phyloP scores from a whole-genome alignment of 2,329 filamentous ascomycete species.

The Penicillium sumatraense region DNA sequence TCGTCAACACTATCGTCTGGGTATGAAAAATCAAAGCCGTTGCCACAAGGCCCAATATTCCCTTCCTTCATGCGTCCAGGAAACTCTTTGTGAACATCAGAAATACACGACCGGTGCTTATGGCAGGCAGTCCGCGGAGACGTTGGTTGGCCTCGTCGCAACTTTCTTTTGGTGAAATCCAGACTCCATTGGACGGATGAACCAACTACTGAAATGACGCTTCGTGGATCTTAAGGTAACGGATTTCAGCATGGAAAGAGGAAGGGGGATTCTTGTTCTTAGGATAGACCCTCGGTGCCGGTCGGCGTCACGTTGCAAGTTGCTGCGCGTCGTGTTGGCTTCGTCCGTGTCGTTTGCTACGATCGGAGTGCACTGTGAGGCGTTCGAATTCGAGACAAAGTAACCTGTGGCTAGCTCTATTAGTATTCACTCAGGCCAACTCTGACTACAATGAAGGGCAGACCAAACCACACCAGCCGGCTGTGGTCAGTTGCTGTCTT shows the following conservation, averaged over 20 bases:
- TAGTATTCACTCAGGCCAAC: not conserved
- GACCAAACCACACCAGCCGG: not conserved
- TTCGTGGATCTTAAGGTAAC: not conserved
- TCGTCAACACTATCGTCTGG: too few relatives aligned
- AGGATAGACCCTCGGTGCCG: not conserved
- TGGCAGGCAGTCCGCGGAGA: not conserved
- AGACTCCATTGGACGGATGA: not conserved
- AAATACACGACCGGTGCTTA: not conserved
- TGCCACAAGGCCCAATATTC: too few relatives aligned
- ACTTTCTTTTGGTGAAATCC: not conserved
- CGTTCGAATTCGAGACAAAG: not conserved
- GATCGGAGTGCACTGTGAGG: not conserved
- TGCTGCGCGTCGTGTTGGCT: not conserved
- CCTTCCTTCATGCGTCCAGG: too few relatives aligned
- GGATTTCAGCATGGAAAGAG: not conserved
- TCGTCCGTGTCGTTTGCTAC: not conserved
- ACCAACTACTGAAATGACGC: not conserved
- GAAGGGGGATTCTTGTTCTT: not conserved
- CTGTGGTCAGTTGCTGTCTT: not conserved
- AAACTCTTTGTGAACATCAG: not conserved
- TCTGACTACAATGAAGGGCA: not conserved
- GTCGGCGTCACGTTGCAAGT: not conserved
- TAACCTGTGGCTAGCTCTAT: not conserved
- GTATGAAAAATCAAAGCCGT: too few relatives aligned
- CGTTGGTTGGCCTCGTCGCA: not conserved